Evolutionary conservation across 2,329 filamentous ascomycete genomes (phyloP).

Genomic region (Penicillium sp.): DNA sequence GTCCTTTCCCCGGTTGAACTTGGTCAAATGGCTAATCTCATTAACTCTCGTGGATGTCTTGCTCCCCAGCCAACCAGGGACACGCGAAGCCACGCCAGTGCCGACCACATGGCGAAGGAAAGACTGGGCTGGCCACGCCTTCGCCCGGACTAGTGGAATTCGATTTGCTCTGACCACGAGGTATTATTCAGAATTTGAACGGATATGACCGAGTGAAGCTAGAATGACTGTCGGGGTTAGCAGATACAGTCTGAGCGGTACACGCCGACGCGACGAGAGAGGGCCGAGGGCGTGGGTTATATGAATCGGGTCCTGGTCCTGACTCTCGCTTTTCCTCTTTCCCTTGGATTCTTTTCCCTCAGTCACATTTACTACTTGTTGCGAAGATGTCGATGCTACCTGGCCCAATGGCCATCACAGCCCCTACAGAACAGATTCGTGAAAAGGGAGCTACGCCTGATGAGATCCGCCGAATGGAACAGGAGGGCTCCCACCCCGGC

Average conservation of each 20-base stretch:
- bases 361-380: background rate
- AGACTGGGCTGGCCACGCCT: background rate
- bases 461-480: slow-evolving; percentile 10
- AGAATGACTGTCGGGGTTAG: background rate
- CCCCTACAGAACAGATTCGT: slow-evolving; percentile 22
- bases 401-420: slow-evolving; percentile 11
- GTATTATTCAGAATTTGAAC: background rate
- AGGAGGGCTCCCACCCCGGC: slow-evolving; percentile 3
- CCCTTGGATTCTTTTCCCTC: background rate
- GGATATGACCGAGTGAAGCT: background rate
- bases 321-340: slow-evolving; percentile 1
- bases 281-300: background rate
- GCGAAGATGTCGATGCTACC: slow-evolving; percentile 16
- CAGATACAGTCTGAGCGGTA: background rate
- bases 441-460: slow-evolving; percentile 1
- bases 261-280: background rate
- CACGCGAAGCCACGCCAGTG: background rate
- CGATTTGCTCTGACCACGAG: slow-evolving; percentile 6
- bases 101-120: background rate
- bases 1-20: background rate
- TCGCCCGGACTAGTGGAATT: background rate
- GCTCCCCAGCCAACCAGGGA: background rate
- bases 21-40: background rate
- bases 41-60: slow-evolving; percentile 1
- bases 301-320: background rate